These are phyloP conservation scores for Yamadazyma dushanensis DNA, from an alignment of 1,139 yeast genomes.

Conservation along the genomic window DNA sequence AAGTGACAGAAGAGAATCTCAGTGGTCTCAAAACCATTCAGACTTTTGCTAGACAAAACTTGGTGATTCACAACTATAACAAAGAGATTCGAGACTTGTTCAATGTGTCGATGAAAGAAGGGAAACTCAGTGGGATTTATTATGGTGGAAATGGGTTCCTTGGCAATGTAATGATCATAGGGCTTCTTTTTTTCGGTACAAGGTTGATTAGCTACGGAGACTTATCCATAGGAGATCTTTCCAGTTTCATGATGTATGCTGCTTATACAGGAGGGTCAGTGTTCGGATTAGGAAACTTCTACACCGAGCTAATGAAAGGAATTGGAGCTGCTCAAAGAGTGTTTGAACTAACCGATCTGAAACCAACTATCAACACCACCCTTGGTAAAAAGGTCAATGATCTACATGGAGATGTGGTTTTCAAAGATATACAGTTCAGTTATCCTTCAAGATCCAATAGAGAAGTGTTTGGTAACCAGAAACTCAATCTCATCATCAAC, in stretches of 20 bases:
- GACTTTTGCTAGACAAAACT: conserved; percentile 81
- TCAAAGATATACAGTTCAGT: conserved; percentile 66
- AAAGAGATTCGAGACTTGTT: conserved; percentile 73
- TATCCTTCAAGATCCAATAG: conserved; percentile 88
- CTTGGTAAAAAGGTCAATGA: conserved; percentile 49
- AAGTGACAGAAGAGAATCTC: conserved; percentile 88
- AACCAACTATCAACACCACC: conserved; percentile 66
- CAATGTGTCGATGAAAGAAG: conserved; percentile 75
- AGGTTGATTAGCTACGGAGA: conserved; percentile 69
- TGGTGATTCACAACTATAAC: conserved; percentile 49
- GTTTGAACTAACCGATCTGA: conserved; percentile 80
- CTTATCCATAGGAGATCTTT: conserved; percentile 82
- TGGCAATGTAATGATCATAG: conserved; percentile 77
- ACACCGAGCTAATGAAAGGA: conserved; percentile 94
- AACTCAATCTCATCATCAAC: conserved; percentile 61
- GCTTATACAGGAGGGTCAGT: conserved; percentile 90
- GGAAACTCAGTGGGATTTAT: conserved; percentile 72
- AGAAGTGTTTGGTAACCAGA: conserved; percentile 53
- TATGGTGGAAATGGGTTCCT: conserved; percentile 76
- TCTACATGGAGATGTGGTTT: conserved; percentile 49
- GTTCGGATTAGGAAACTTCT: conserved; percentile 85
- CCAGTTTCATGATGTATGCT: conserved; percentile 92
- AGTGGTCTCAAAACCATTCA: conserved; percentile 87
- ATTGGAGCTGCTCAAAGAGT: conserved; percentile 94
- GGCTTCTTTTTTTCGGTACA: conserved; percentile 80